Evolutionary conservation across 805 yeast genomes (phyloP).

Genomic region (Wickerhamomyces subpelliculosus): DNA sequence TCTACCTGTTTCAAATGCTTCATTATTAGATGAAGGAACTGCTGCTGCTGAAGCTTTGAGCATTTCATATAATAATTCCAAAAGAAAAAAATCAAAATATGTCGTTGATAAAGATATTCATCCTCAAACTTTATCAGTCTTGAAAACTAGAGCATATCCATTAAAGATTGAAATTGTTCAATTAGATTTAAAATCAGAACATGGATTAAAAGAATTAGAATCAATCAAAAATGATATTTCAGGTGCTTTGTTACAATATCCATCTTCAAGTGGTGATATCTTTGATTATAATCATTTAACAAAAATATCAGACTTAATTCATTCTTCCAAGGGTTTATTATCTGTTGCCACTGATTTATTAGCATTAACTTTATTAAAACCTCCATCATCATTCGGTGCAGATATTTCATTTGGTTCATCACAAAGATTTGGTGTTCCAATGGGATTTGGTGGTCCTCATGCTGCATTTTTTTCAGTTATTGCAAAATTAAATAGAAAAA

Average conservation of each 20-base stretch:
- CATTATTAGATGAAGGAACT: conserved; percentile 91
- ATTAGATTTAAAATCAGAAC: conserved; percentile 44
- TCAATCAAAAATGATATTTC: conserved; percentile 38
- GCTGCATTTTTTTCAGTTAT: conserved; percentile 94
- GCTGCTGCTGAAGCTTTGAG: conserved; percentile 98
- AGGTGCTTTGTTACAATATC: conserved; percentile 88
- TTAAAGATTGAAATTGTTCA: conserved; percentile 58
- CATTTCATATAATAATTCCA: conserved; percentile 58
- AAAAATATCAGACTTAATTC: conserved; percentile 57
- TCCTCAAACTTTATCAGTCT: conserved; percentile 79
- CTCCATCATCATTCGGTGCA: conserved; percentile 84
- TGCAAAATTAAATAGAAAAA: conserved; percentile 76
- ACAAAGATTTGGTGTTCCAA: conserved; percentile 95
- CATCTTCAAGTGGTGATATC: conserved; percentile 76
- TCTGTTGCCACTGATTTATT: conserved; percentile 88
- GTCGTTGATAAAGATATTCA: conserved; percentile 74
- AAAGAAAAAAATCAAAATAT: conserved; percentile 61
- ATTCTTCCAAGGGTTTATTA: conserved; percentile 64
- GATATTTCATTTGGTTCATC: conserved; percentile 90
- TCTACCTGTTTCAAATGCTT: conserved; percentile 89
- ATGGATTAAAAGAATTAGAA: conserved; percentile 29
- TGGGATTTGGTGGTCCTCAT: conserved; percentile 98
- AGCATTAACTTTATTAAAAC: conserved; percentile 77
- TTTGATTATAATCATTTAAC: conserved; percentile 40
- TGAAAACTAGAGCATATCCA: conserved; percentile 72